These are phyloP conservation scores for Scheffersomyces parashehatae DNA, from an alignment of 1,139 yeast species.

Conservation along the genomic window DNA sequence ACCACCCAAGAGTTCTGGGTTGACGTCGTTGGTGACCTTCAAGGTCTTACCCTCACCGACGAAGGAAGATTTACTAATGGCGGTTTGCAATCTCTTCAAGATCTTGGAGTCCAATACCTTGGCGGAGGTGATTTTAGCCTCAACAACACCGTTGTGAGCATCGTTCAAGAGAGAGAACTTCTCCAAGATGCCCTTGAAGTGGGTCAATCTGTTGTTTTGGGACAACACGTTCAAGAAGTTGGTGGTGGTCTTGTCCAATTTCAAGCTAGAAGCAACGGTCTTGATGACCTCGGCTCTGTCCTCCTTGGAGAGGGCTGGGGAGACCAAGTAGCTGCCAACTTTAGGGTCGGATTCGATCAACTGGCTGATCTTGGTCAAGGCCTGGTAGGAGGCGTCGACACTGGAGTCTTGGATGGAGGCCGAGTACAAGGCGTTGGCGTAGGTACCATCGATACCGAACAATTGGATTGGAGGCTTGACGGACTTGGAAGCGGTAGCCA, in stretches of 20 bases:
- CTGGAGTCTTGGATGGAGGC: constrained; percentile 87
- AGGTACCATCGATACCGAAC: constrained; percentile 94
- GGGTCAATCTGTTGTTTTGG: constrained; percentile 88
- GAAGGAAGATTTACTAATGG: constrained; percentile 74
- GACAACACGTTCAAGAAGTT: constrained; percentile 86
- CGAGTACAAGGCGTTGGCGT: constrained; percentile 91
- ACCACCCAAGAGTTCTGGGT: constrained; percentile 95
- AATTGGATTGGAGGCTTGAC: constrained; percentile 90
- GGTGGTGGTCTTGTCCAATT: constrained; percentile 71
- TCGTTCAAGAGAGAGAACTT: constrained; percentile 80
- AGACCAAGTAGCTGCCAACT: constrained; percentile 60
- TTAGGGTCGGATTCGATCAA: constrained; percentile 65
- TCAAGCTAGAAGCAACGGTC: constrained; percentile 54
- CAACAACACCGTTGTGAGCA: constrained; percentile 89
- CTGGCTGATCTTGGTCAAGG: constrained; percentile 60
- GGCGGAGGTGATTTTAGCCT: constrained; percentile 91
- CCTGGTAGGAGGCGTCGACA: constrained; percentile 68
- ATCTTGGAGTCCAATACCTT: constrained; percentile 81
- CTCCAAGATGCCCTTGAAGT: constrained; percentile 64
- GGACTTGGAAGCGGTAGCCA: constrained; percentile 64
- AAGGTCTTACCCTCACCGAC: constrained; percentile 88
- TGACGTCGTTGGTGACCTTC: constrained; percentile 76
- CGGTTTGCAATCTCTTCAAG: constrained; percentile 74
- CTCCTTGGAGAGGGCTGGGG: constrained; percentile 79
- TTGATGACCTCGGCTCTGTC: constrained; percentile 76